Evolutionary conservation across 2,329 filamentous ascomycete species (phyloP).

Genomic region (Fusarium decemcellulare): DNA sequence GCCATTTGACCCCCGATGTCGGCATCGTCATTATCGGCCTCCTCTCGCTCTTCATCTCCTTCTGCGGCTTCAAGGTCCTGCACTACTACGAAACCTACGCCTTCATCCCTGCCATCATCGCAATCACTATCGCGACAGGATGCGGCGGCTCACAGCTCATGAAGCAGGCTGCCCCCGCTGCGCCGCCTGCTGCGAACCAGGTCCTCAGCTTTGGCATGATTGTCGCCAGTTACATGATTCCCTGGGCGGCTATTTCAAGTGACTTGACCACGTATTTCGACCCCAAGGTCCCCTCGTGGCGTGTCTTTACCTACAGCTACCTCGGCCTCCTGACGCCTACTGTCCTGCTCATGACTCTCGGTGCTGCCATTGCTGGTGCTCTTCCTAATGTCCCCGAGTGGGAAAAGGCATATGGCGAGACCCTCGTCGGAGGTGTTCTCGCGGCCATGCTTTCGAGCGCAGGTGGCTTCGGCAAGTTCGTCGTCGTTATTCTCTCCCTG

Average conservation of each 20-base stretch:
- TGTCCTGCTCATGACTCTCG: constrained; percentile 72
- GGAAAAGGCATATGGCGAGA: constrained; percentile 66
- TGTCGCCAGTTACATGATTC: constrained; percentile 74
- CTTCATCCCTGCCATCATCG: constrained; percentile 68
- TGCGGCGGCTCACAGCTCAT: constrained; percentile 65
- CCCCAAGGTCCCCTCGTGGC: constrained; percentile 66
- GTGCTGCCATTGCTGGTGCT: constrained; percentile 75
- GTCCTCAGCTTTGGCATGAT: constrained; percentile 72
- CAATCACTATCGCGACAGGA: constrained; percentile 68
- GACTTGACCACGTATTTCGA: constrained; percentile 74
- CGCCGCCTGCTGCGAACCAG: constrained; percentile 59
- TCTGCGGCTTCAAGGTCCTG: constrained; percentile 71
- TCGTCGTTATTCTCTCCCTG: constrained; percentile 71
- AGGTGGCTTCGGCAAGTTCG: constrained; percentile 73
- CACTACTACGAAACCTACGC: constrained; percentile 72
- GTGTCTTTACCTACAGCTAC: constrained; percentile 70
- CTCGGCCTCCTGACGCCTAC: constrained; percentile 68
- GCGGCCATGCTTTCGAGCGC: constrained; percentile 71
- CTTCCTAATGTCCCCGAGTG: constrained; percentile 67
- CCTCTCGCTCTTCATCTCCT: constrained; percentile 71
- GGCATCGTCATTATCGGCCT: constrained; percentile 74
- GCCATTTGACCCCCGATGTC: constrained; percentile 64
- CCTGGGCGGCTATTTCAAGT: constrained; percentile 71
- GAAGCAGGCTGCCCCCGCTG: constrained; percentile 60
- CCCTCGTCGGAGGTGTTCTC: constrained; percentile 71